Evolutionary conservation across 257 asterid species (phyloP), one percentile per base, ranked within the genome.

Genomic region (Ballota nigra): DNA sequence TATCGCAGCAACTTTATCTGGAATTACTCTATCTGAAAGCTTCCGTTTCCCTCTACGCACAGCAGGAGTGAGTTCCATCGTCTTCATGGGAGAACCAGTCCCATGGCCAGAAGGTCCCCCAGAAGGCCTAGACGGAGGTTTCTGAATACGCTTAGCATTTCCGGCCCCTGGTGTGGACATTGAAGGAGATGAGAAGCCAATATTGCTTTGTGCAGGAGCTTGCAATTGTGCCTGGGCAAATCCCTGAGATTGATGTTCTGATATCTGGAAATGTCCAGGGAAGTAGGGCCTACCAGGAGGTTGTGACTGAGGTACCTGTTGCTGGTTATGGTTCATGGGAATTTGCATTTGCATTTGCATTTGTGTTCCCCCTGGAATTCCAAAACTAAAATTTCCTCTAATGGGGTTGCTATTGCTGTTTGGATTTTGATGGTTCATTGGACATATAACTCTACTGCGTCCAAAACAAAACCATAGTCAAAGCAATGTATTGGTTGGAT

Each of bases 1-100:
- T 56, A 84, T 69, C 0, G 92, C 82, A 3, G 87, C 88, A 22
- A 91, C 82, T 79, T 88, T 86, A 43, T 86, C 88, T 0, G 88
- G 96, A 19, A 93, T 82, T 24, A 75, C 80, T 66, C 82, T 87
- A 64, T 89, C 96, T 15, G 92, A 76, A 38, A 81, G 75, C 81
- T 90, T 90, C 24, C 89, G 83, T 64, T 90, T 90, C 68, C 82
- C 86, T 82, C 92, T 83, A 22, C 82, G 86, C 34, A 81, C 90
- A 77, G 97, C 89, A 40, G 98, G 97, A 55, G 98, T 74, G 65
- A 93, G 73, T 76, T 90, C 97, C 97, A 93, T 90, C 13, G 98
- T 93, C 77, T 93, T 93, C 88, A 90, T 86, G 6, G 90, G 95
- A 12, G 97, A 87, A 70, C 86, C 87, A 70, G 85, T 53, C 28